A percentile compares a stretch with the other conserved stretches of the same genome.
These are phyloP conservation scores for Colletotrichum theobromicola DNA, from an alignment of 2,329 filamentous ascomycete genomes.

Conservation along the genomic window DNA sequence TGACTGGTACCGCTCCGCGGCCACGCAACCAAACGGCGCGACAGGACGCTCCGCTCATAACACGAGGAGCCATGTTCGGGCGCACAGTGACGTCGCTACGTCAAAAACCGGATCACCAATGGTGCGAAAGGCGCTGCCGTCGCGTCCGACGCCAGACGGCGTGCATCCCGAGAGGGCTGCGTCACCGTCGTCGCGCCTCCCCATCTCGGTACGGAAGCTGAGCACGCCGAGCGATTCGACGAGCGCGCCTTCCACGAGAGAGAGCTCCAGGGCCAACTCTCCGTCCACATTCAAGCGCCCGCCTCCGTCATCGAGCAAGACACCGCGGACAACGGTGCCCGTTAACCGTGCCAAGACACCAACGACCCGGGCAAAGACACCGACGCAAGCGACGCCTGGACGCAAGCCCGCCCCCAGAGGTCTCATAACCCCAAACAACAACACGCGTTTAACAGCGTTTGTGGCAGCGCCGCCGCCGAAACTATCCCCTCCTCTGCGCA, in stretches of 20 bases:
- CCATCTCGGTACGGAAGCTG: conserved; percentile 51
- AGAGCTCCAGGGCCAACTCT: conserved; percentile 57
- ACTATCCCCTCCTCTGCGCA: conserved; percentile 79
- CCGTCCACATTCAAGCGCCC: conserved; percentile 51
- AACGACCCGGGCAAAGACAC: conserved; percentile 46
- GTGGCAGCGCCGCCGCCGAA: conserved; percentile 74
- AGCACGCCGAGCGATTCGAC: conserved; percentile 23
- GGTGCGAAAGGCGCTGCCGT: conserved; percentile 35
- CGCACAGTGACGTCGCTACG: conserved; percentile 65
- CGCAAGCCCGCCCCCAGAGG: conserved; percentile 47
- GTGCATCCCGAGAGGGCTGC: conserved; percentile 27
- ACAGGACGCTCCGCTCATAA: conserved; percentile 1
- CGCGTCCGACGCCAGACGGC: conserved; percentile 25
- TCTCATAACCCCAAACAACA: conserved; percentile 55
- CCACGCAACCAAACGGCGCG: conserved; percentile 26
- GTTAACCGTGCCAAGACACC: conserved; percentile 50
- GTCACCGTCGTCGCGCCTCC: conserved; percentile 46
- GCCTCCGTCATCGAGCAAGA: conserved; percentile 44
- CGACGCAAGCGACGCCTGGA: conserved; percentile 37
- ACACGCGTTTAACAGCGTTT: conserved; percentile 71
- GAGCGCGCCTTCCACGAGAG: conserved; percentile 42
- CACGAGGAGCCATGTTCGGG: conserved; percentile 48
- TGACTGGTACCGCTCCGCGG: conserved; percentile 63
- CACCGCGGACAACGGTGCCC: conserved; percentile 42
- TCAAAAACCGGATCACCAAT: conserved; percentile 35